Base-by-base conservation (phyloP, 1,284 basidiomycete genomes). In the Heliocybe sulcata region DNA sequence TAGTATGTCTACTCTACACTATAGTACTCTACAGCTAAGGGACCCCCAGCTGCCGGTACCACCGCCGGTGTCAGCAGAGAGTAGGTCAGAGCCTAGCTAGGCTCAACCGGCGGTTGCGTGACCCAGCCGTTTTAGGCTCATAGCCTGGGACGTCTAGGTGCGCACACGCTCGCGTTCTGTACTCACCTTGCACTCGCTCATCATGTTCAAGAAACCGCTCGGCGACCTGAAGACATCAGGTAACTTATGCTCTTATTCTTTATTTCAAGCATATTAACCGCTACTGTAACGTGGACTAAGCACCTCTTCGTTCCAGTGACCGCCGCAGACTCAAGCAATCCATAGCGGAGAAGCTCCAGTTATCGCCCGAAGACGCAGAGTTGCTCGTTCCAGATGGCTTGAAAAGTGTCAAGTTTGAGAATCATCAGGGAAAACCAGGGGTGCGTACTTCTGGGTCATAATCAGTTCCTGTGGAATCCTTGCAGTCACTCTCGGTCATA, bases 141-240 rank as follows among this genome's bases (percentile, higher is more conserved):
- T n/a, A n/a, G n/a, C n/a, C n/a, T n/a, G n/a, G n/a, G n/a, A n/a
- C n/a, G n/a, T n/a, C n/a, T n/a, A n/a, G n/a, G n/a, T n/a, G n/a
- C n/a, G n/a, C n/a, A n/a, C n/a, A n/a, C n/a, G n/a, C n/a, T n/a
- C n/a, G n/a, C n/a, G n/a, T n/a, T n/a, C n/a, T n/a, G n/a, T n/a
- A n/a, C n/a, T n/a, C n/a, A n/a, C n/a, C n/a, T n/a, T n/a, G n/a
- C n/a, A n/a, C n/a, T n/a, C n/a, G n/a, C n/a, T n/a, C n/a, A n/a
- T n/a, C n/a, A 88, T 89, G 87, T 90, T 90, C 78, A 90, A 89
- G 66, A 89, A 88, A 69, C 81, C 84, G 8, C 65, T 85, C 11
- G 72, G 77, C 47, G 79, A 80, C 55, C 63, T 82, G 54, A 90
- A 90, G 66, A 89, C 85, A 1, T 85, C 82, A 45, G 77, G 78